phyloP scores from a whole-genome alignment of 1,139 yeast species.

The Diutina catenulata region DNA sequence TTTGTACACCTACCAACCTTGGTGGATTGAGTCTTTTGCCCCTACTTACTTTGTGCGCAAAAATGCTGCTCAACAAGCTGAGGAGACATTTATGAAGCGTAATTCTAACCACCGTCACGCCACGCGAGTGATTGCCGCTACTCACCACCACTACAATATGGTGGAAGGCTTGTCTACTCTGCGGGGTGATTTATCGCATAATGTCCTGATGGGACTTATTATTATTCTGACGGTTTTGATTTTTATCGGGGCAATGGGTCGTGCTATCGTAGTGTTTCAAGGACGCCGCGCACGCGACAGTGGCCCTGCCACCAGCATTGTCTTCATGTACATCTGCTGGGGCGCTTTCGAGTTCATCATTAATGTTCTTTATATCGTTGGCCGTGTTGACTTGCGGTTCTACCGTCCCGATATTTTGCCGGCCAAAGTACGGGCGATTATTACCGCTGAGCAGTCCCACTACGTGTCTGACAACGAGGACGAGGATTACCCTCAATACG shows the following conservation, averaged over 20 bases:
- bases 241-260: slow-evolving; percentile 43
- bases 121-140: slow-evolving; percentile 36
- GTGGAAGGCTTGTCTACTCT: slow-evolving; percentile 32
- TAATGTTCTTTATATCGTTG: slow-evolving; percentile 41
- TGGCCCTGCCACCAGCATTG: slow-evolving; percentile 21
- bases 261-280: slow-evolving; percentile 46
- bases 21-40: slow-evolving; percentile 62
- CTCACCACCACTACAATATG: slow-evolving; percentile 30
- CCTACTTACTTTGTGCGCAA: slow-evolving; percentile 43
- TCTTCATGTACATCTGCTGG: slow-evolving; percentile 57
- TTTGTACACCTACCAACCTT: slow-evolving; percentile 58
- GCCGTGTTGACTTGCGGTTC: slow-evolving; percentile 64
- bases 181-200: slow-evolving; percentile 39
- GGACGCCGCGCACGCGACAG: slow-evolving; percentile 15
- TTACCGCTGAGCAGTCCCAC: slow-evolving; percentile 28
- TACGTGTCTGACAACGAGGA: background rate
- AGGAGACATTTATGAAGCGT: slow-evolving; percentile 36
- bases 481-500: background rate
- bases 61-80: slow-evolving; percentile 38
- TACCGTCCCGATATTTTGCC: slow-evolving; percentile 50
- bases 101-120: slow-evolving; percentile 40
- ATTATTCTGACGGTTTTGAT: slow-evolving; percentile 40
- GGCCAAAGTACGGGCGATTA: slow-evolving; percentile 13
- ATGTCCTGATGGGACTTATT: slow-evolving; percentile 35
- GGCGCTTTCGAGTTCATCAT: slow-evolving; percentile 52